Evolutionary conservation across 2,329 filamentous ascomycete species (phyloP).

Genomic region (Neospermospora avenae): DNA sequence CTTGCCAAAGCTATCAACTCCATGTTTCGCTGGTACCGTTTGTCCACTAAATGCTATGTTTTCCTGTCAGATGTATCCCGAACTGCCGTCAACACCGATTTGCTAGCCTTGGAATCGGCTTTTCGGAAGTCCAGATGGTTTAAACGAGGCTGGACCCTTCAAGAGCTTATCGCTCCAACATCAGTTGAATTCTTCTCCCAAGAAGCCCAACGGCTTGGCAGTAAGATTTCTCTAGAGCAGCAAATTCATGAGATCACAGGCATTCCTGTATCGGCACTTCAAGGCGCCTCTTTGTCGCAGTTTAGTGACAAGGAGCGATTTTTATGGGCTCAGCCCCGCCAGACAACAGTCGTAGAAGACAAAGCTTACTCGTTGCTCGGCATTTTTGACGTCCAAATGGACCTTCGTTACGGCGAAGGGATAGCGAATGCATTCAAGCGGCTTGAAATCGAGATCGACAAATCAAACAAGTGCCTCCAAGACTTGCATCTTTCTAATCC

Average conservation of each 20-base stretch:
- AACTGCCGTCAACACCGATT: too few species aligned
- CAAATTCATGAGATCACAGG: conserved; percentile 5
- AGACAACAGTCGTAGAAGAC: conserved; percentile 39
- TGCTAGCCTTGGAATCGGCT: conserved; percentile 11
- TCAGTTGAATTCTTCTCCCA: conserved; percentile 6
- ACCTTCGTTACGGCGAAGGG: conserved; percentile 41
- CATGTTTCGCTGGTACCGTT: conserved; percentile 27
- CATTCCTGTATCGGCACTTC: conserved; percentile 3
- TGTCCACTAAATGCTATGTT: conserved; percentile 22
- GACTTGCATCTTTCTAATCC: conserved; percentile 9
- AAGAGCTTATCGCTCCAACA: conserved; percentile 2
- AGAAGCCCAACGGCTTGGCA: not conserved
- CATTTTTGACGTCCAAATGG: conserved; percentile 44
- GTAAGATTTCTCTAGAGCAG: not conserved
- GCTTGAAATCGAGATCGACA: conserved; percentile 34
- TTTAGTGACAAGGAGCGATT: conserved; percentile 3
- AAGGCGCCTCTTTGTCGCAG: not conserved
- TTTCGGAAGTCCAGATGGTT: conserved; percentile 6
- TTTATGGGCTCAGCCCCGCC: conserved; percentile 32
- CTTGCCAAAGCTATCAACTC: conserved; percentile 25
- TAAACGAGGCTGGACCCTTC: conserved; percentile 11
- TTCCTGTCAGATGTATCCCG: conserved; percentile 20
- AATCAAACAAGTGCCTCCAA: not conserved
- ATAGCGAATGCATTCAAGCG: conserved; percentile 32
- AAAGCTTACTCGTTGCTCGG: conserved; percentile 33